Evolutionary conservation across 768 basidiomycete species (phyloP).

Genomic region (Pleurotus pulmonarius): DNA sequence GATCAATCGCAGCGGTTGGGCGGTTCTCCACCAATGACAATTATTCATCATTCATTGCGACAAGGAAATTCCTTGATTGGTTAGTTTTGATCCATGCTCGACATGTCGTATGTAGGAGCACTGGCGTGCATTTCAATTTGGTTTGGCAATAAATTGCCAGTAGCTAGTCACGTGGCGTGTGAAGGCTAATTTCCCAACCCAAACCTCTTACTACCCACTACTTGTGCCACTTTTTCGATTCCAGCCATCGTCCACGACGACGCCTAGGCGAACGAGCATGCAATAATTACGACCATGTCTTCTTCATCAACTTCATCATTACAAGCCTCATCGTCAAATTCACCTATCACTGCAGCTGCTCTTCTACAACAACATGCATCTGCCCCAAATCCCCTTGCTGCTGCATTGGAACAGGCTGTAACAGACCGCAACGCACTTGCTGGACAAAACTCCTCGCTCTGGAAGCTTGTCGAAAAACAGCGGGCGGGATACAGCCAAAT

Average conservation of each 20-base stretch:
- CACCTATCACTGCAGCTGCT: slow-evolving; percentile 44
- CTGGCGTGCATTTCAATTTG: too few relatives aligned
- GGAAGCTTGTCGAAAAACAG: slow-evolving; percentile 95
- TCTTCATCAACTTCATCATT: slow-evolving; percentile 25
- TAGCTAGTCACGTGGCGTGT: slow-evolving; percentile 1
- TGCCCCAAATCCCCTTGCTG: slow-evolving; percentile 49
- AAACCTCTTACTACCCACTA: background rate
- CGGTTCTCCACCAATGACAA: background rate
- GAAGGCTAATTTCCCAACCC: background rate
- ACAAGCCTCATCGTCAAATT: slow-evolving; percentile 28
- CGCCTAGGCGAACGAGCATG: background rate
- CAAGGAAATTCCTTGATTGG: background rate
- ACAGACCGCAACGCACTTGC: slow-evolving; percentile 79
- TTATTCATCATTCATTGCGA: background rate
- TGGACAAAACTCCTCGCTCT: slow-evolving; percentile 84
- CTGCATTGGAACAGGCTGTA: slow-evolving; percentile 75
- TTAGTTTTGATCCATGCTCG: background rate
- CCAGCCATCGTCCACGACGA: background rate
- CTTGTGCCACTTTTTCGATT: background rate
- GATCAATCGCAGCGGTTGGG: too few relatives aligned
- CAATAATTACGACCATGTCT: background rate
- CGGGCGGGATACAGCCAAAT: slow-evolving; percentile 76
- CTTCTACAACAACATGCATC: slow-evolving; percentile 53
- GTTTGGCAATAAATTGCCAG: too few relatives aligned
- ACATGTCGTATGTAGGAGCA: background rate